These are phyloP conservation scores for Phaeoacremonium minimum DNA, from an alignment of 2,329 filamentous ascomycete genomes.

Conservation along the genomic window DNA sequence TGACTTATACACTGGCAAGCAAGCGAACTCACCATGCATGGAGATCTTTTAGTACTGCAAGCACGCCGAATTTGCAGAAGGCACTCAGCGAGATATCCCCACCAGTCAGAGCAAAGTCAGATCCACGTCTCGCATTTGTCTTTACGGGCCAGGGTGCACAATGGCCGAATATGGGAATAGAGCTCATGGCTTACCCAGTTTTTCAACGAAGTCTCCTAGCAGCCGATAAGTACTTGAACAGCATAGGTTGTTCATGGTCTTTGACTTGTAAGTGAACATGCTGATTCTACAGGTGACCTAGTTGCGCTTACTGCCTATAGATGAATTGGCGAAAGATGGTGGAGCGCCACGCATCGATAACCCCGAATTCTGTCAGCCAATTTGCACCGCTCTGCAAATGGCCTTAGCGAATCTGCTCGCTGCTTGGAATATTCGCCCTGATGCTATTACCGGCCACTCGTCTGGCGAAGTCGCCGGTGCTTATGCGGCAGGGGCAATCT, in stretches of 20 bases:
- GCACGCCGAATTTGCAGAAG: background rate
- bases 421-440: slow-evolving; percentile 15
- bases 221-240: slow-evolving; percentile 7
- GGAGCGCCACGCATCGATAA: slow-evolving; percentile 4
- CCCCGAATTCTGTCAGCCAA: slow-evolving; percentile 18
- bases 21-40: background rate
- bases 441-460: slow-evolving; percentile 24
- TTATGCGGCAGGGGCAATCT: slow-evolving; percentile 18
- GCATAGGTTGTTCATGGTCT: slow-evolving; percentile 7
- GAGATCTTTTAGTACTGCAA: background rate
- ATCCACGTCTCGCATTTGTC: slow-evolving; percentile 8
- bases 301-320: background rate
- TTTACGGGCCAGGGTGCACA: slow-evolving; percentile 15
- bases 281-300: background rate
- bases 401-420: slow-evolving; percentile 22
- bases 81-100: background rate
- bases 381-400: slow-evolving; percentile 23
- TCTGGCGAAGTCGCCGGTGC: slow-evolving; percentile 28
- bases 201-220: slow-evolving; percentile 8
- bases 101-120: slow-evolving; percentile 2
- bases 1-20: background rate
- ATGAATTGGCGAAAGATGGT: slow-evolving; percentile 4
- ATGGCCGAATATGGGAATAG: slow-evolving; percentile 16
- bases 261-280: slow-evolving; percentile 2
- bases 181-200: slow-evolving; percentile 8